phyloP scores from a whole-genome alignment of 2,329 filamentous ascomycete species.

The Eutypa lata region DNA sequence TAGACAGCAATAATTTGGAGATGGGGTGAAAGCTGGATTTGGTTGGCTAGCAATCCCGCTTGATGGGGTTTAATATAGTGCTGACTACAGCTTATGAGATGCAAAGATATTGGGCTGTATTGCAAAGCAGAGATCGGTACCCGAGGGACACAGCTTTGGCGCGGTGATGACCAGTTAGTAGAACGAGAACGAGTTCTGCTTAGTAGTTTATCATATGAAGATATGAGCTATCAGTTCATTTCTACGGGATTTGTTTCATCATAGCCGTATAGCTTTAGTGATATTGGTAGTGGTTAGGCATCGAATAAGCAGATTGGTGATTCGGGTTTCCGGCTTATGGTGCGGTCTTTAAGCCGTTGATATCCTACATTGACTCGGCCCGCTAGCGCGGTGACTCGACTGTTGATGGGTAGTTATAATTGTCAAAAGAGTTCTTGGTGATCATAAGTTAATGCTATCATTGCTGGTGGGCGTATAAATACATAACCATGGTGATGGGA shows the following conservation, averaged over 20 bases:
- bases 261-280: too few species aligned
- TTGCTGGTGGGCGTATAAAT: background rate
- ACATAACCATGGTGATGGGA: too few species aligned
- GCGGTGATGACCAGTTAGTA: background rate
- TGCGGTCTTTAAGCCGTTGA: constrained; percentile 15
- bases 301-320: too few species aligned
- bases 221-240: too few species aligned
- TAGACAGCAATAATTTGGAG: background rate
- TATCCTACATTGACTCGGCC: constrained; percentile 16
- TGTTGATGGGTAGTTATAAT: background rate
- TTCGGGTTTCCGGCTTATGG: too few species aligned
- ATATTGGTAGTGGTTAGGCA: too few species aligned
- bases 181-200: too few species aligned
- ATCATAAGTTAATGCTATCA: background rate
- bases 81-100: background rate
- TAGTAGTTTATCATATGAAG: background rate
- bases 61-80: background rate
- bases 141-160: background rate
- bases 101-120: background rate
- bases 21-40: background rate
- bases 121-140: background rate
- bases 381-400: constrained; percentile 6
- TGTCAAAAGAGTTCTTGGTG: background rate
- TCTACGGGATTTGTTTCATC: too few species aligned
- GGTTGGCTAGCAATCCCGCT: background rate